Evolutionary conservation across 2,329 filamentous ascomycete species (phyloP), one percentile per base, ranked within the genome.

Genomic region (Clarireedia monteithiana): DNA sequence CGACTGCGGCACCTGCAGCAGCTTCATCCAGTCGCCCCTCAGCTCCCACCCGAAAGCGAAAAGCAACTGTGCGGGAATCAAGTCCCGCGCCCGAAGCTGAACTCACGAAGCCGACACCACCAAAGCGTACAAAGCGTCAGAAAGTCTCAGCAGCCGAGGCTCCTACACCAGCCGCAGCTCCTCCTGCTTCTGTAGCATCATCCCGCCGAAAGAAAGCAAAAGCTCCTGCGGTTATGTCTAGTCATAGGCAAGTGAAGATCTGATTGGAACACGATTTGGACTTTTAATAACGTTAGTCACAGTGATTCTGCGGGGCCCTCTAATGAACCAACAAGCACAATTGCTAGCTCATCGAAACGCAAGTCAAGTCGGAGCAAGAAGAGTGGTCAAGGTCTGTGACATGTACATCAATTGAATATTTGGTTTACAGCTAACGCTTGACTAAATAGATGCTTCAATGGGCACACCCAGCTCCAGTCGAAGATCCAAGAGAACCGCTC

Each of bases 281-380:
- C 64, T 42, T 62, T 57, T 50, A 52, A 56, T 40, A 39, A 47
- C 30, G 23, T 55, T 67, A 58, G 30, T 12, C 30, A 64, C 66
- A 84, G 84, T 69, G 81, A 81, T 63, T 81, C 84, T 64, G 78
- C 81, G 62, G 84, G 82, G 66, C 80, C 84, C 63, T 77, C 82
- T 60, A 83, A 84, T 68, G 82, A 73, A 74, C 59, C 72, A 72
- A 70, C 75, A 70, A 58, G 73, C 59, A 69, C 76, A 36, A 75
- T 82, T 38, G 81, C 85, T 55, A 78, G 83, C 24, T 79, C 84
- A 23, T 84, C 85, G 1, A 88, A 83, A 69, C 81, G 88, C 65
- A 91, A 90, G 70, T 84, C 86, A 38, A 84, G 80, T 67, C 82
- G 86, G 60, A 82, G 77, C 68, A 91, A 88, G 73, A 90, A 86